phyloP scores from a whole-genome alignment of 305 asterid species.

The Fraxinus ornus region DNA sequence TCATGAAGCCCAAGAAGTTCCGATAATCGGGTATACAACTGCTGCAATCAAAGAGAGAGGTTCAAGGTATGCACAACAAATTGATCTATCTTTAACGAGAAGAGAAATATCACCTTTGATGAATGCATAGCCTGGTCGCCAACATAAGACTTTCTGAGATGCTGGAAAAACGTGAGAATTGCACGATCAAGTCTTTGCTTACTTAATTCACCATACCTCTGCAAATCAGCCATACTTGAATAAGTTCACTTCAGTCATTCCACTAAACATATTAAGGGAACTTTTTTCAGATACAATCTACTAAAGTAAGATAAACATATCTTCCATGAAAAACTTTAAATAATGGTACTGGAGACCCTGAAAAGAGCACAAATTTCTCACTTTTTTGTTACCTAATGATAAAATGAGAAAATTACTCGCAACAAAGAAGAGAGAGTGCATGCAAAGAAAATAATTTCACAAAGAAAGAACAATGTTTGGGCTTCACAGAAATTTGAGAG shows the following conservation, averaged over 20 bases:
- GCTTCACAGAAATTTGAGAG: not conserved
- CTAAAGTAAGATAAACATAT: not conserved
- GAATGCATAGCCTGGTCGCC: slow-evolving; percentile 99
- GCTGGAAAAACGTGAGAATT: slow-evolving; percentile 87
- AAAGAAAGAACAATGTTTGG: not conserved
- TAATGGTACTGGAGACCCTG: not conserved
- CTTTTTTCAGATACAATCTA: slow-evolving; percentile 14
- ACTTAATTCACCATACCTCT: slow-evolving; percentile 88
- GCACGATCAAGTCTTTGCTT: slow-evolving; percentile 97
- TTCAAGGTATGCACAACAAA: slow-evolving; percentile 26
- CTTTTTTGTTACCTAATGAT: not conserved
- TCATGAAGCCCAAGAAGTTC: slow-evolving; percentile 97
- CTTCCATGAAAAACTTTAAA: slow-evolving; percentile 1
- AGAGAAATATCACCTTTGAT: slow-evolving; percentile 64
- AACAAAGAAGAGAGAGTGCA: not conserved
- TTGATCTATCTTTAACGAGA: slow-evolving; percentile 16
- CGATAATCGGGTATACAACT: slow-evolving; percentile 83
- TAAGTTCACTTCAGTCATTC: slow-evolving; percentile 33
- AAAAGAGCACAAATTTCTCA: not conserved
- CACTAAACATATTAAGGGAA: slow-evolving; percentile 10
- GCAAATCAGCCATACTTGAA: slow-evolving; percentile 26
- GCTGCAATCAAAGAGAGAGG: slow-evolving; percentile 66
- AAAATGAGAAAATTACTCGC: not conserved
- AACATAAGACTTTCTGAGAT: slow-evolving; percentile 85
- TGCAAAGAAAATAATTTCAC: not conserved